These are phyloP conservation scores for Noccaea caerulescens DNA, from an alignment of 345 rosid species.

Conservation along the genomic window DNA sequence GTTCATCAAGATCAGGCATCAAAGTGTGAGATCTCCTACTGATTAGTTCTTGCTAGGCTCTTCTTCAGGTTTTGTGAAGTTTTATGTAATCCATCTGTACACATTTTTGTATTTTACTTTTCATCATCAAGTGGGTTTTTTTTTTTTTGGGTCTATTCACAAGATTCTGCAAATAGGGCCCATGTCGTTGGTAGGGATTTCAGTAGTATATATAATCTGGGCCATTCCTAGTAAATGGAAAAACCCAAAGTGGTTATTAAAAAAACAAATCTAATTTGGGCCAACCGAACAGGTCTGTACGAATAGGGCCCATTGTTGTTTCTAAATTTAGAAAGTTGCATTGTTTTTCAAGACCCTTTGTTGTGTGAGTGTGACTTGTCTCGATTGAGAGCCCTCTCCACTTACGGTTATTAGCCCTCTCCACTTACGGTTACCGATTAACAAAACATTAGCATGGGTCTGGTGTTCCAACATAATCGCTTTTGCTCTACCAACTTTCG, in stretches of 20 bases:
- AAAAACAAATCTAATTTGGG: not conserved
- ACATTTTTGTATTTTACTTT: not conserved
- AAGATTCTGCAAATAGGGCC: no score
- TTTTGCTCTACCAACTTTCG: no score
- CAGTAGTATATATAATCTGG: no score
- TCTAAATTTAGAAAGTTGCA: not conserved
- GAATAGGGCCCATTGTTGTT: not conserved
- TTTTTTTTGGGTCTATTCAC: no score
- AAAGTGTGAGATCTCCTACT: slow-evolving; percentile 9
- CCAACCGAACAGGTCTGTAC: not conserved
- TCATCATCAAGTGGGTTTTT: no score
- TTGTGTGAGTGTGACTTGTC: not conserved
- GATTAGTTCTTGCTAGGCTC: slow-evolving; percentile 3
- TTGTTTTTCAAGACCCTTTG: not conserved
- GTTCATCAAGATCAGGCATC: not conserved
- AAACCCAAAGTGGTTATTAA: no score
- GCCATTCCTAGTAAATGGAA: no score
- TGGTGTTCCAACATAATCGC: no score
- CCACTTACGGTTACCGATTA: not conserved
- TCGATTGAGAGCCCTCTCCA: no score
- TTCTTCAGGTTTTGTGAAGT: slow-evolving; percentile 14
- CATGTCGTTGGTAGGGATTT: no score
- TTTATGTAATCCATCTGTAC: not conserved
- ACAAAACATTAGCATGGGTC: no score
- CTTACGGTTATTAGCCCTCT: no score